Base-by-base conservation (phyloP, 768 basidiomycete genomes). In the Hypsizygus marmoreus region DNA sequence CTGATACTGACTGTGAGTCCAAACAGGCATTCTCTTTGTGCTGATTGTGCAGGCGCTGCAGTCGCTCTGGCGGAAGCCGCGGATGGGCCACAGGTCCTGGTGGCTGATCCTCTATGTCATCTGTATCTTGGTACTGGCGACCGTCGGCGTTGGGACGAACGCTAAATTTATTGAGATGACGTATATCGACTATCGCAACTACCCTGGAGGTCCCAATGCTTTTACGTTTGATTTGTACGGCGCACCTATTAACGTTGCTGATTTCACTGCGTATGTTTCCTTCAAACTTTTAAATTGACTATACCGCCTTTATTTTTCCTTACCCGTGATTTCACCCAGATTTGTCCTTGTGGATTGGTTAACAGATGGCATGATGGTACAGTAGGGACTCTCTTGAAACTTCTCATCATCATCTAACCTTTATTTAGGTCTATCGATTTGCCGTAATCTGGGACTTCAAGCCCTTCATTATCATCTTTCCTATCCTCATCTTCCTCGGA, bases 291-390 rank as follows among this genome's bases (percentile, higher is more conserved):
- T 25, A 9, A 6, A n/a, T 13, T 26, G 25, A 13, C 4, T 60
- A 34, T 13, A 34, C 26, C 30, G 28, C 16, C 5, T 36, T 8
- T 4, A 8, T 6, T 20, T 11, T 6, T 4, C 4, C 11, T 17
- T 7, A 20, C 10, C 17, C 20, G 35, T 36, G 20, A 36, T n/a
- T 12, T n/a, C 24, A 23, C 24, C 35, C 20, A 40, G 37, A 11
- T 54, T 42, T 10, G 55, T 50, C 17, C 14, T 65, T 16, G 54
- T 62, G 50, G 60, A 58, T 29, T 67, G 67, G 63, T 19, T 67
- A 23, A 49, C 55, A 13, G 56, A 59, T 31, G 59, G 45, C 3
- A 36, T 64, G 5, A 26, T 59, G 43, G 57, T 63, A 29, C 8
- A 55, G 44, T 2, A 33, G 19, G 16, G 12, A 9, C 19, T 7